phyloP scores from a whole-genome alignment of 1,284 basidiomycete species.

The Schizopora paradoxa region DNA sequence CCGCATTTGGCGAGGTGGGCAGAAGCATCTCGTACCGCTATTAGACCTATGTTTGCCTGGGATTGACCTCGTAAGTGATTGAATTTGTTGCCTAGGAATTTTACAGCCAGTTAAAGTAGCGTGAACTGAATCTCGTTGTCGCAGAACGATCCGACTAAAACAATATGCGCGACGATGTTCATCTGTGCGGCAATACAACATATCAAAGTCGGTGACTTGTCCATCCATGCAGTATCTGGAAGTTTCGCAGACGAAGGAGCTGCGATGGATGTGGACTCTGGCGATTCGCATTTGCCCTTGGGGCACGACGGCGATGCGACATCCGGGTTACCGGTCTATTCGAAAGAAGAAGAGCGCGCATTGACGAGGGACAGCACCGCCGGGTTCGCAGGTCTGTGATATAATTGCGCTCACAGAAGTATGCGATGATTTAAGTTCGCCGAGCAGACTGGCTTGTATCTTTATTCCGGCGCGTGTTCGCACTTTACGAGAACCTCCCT shows the following conservation, averaged over 20 bases:
- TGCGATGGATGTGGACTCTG: slow-evolving; percentile 47
- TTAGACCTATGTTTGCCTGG: slow-evolving; percentile 90
- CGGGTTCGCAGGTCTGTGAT: slow-evolving; percentile 61
- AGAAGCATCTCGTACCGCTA: slow-evolving; percentile 85
- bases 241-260: slow-evolving; percentile 46
- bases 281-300: slow-evolving; percentile 43
- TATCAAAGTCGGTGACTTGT: slow-evolving; percentile 80
- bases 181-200: slow-evolving; percentile 76
- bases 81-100: slow-evolving; percentile 66
- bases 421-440: slow-evolving; percentile 11
- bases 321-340: slow-evolving; percentile 46
- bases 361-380: slow-evolving; percentile 76
- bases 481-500: slow-evolving; percentile 89
- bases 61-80: slow-evolving; percentile 67
- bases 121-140: slow-evolving; percentile 32
- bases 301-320: slow-evolving; percentile 48
- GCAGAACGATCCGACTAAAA: slow-evolving; percentile 92
- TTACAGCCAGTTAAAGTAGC: slow-evolving; percentile 84
- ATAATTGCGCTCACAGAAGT: neutral
- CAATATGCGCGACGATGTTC: slow-evolving; percentile 76
- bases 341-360: slow-evolving; percentile 66
- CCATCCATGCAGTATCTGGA: slow-evolving; percentile 42
- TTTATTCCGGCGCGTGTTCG: slow-evolving; percentile 81
- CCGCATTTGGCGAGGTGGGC: slow-evolving; percentile 76
- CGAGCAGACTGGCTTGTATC: slow-evolving; percentile 80